These are phyloP conservation scores for Hericium alpestre DNA, from an alignment of 768 basidiomycete genomes.

Conservation along the genomic window DNA sequence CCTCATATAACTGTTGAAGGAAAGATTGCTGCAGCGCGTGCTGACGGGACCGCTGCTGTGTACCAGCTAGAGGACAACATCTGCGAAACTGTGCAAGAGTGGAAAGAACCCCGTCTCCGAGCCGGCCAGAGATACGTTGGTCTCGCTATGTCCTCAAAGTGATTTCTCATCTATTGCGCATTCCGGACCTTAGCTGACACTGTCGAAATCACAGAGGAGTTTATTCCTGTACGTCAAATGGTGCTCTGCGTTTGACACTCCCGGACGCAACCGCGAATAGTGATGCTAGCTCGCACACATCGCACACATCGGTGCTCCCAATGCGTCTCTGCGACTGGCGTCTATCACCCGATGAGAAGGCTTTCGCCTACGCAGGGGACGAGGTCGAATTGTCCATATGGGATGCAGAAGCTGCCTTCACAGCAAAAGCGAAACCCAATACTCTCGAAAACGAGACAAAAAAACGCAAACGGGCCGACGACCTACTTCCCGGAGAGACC, in stretches of 20 bases:
- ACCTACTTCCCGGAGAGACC: slow-evolving; percentile 58
- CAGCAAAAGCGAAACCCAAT: slow-evolving; percentile 13
- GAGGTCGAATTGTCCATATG: slow-evolving; percentile 81
- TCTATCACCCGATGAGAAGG: slow-evolving; percentile 36
- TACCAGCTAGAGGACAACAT: slow-evolving; percentile 31
- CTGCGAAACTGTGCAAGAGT: slow-evolving; percentile 33
- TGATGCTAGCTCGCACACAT: slow-evolving; percentile 6
- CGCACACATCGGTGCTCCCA: slow-evolving; percentile 41
- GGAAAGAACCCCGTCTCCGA: slow-evolving; percentile 57
- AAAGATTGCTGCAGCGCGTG: slow-evolving; percentile 58
- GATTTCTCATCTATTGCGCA: slow-evolving; percentile 12
- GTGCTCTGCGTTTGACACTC: slow-evolving; percentile 48
- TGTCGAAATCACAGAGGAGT: slow-evolving; percentile 27
- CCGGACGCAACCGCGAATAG: slow-evolving; percentile 17
- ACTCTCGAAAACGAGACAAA: slow-evolving; percentile 22
- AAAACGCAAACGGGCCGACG: slow-evolving; percentile 49
- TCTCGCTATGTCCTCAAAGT: slow-evolving; percentile 42
- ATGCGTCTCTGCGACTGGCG: slow-evolving; percentile 62
- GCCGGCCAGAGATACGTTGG: slow-evolving; percentile 50
- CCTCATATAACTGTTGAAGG: slow-evolving; percentile 24
- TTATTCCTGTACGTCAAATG: slow-evolving; percentile 69
- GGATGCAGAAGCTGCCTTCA: slow-evolving; percentile 54
- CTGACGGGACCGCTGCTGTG: slow-evolving; percentile 44
- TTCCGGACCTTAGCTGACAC: too few species aligned
- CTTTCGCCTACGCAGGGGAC: slow-evolving; percentile 76